Evolutionary conservation across 148 eudicot genomes (phyloP).

Genomic region (Rhododendron kiyosumense): DNA sequence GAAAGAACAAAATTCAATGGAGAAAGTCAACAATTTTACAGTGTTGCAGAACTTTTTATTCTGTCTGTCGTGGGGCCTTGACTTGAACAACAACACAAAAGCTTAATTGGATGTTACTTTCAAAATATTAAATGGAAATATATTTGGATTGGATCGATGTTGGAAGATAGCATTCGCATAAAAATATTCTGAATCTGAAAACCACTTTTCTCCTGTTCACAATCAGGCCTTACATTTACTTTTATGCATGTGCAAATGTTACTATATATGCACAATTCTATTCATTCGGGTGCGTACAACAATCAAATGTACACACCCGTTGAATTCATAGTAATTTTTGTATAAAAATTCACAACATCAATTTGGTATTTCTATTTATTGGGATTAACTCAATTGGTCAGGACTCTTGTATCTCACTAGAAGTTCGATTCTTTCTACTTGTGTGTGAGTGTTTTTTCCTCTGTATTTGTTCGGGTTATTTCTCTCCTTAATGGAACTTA

Average conservation of each 20-base stretch:
- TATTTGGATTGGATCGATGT: not conserved
- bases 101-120: not conserved
- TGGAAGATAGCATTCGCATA: not conserved
- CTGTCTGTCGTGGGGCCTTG: not conserved
- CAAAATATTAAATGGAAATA: not conserved
- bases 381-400: too few relatives aligned
- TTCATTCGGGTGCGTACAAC: not conserved
- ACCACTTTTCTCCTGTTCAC: conserved; percentile 10
- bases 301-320: not conserved
- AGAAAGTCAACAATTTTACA: not conserved
- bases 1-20: not conserved
- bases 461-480: too few relatives aligned
- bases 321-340: not conserved
- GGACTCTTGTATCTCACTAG: too few relatives aligned
- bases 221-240: not conserved
- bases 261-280: not conserved
- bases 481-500: too few relatives aligned
- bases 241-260: not conserved
- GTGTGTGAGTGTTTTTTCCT: too few relatives aligned
- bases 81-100: not conserved
- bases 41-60: not conserved
- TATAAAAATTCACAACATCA: not conserved
- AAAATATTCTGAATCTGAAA: not conserved
- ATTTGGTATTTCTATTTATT: not conserved
- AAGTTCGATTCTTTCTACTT: too few relatives aligned